A percentile compares a stretch with the other conserved stretches of the same genome.
Evolutionary conservation across 2,329 filamentous ascomycete species (phyloP).

Genomic region (Ustilaginoidea virens): DNA sequence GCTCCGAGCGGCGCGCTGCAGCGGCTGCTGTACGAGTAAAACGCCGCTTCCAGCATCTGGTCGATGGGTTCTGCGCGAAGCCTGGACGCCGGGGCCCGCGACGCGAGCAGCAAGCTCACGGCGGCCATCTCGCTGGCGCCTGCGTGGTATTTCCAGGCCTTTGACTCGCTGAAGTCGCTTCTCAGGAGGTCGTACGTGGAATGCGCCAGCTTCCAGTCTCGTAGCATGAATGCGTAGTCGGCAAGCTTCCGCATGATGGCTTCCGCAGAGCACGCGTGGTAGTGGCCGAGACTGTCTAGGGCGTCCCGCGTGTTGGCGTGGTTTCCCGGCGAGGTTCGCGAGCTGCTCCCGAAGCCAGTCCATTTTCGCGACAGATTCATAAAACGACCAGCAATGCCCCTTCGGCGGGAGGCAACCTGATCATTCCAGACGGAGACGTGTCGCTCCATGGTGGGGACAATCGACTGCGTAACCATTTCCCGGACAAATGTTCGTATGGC

Average conservation of each 20-base stretch:
- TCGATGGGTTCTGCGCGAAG: slow-evolving; percentile 68
- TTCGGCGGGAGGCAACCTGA: slow-evolving; percentile 78
- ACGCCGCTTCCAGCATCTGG: slow-evolving; percentile 75
- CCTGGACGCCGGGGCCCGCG: slow-evolving; percentile 57
- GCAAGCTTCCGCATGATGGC: slow-evolving; percentile 85
- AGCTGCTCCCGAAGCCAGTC: slow-evolving; percentile 60
- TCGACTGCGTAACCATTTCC: slow-evolving; percentile 88
- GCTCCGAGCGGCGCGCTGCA: slow-evolving; percentile 69
- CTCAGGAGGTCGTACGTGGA: slow-evolving; percentile 84
- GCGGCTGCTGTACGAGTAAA: slow-evolving; percentile 82
- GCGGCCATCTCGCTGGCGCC: slow-evolving; percentile 93
- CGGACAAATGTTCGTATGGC: slow-evolving; percentile 80
- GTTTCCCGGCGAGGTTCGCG: slow-evolving; percentile 42
- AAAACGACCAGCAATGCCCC: slow-evolving; percentile 83
- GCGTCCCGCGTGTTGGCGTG: slow-evolving; percentile 42
- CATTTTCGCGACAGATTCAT: slow-evolving; percentile 87
- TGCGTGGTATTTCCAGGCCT: slow-evolving; percentile 92
- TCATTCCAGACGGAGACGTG: slow-evolving; percentile 90
- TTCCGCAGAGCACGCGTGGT: slow-evolving; percentile 70
- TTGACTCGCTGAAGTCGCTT: slow-evolving; percentile 83
- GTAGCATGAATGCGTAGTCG: slow-evolving; percentile 92
- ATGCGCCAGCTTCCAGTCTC: slow-evolving; percentile 86
- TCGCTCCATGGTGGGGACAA: slow-evolving; percentile 93
- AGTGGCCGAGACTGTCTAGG: slow-evolving; percentile 72
- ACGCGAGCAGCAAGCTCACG: slow-evolving; percentile 64